Base-by-base conservation (phyloP, 805 yeast genomes). In the Helenozyma baotianmanensis region DNA sequence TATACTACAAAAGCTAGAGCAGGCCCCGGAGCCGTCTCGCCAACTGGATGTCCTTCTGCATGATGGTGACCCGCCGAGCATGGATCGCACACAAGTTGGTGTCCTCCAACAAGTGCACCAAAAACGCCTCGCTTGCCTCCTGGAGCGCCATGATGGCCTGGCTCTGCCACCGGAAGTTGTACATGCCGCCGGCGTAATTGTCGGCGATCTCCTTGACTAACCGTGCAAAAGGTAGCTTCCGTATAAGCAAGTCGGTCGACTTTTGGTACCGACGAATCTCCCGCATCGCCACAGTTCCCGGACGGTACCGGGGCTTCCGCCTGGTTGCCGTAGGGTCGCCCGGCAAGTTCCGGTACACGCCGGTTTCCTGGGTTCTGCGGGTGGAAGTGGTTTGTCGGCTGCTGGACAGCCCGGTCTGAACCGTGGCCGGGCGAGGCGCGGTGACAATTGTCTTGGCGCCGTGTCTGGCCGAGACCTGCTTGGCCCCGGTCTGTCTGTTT, bases 61-160 rank as follows among this genome's bases (percentile, higher is more conserved):
- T 83, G 21, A 83, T 81, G 0, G 94, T 83, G n/a, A 83, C 87
- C 46, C 94, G 61, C 50, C 79, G 82, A 1, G 88, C 89, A 56
- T 83, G 92, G 23, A 83, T 60, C 10, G 92, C 92, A 54, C 86
- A 67, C 23, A 82, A 53, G 47, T 83, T 83, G 3, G 89, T 82
- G 52, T 83, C 92, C 50, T 83, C 92, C 31, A 83, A 62, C 23
- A 83, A 58, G 33, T 82, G 82, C 9, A 82, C 80, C 39, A 83
- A 54, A 41, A 77, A 83, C 1, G 90, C 89, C 51, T 83, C 94
- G 30, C 83, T 71, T 1, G 90, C 90, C 51, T 83, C 94, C 51
- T 83, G 94, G 21, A 83, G 59, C 4, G 90, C 90, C 54, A 82
- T 50, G 10, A 83, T 68, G 1, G 90, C 92, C 52, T 80, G 75